Conservation (phyloP, 2,329 filamentous ascomycete species). For the Aspergillus intermedius region DNA sequence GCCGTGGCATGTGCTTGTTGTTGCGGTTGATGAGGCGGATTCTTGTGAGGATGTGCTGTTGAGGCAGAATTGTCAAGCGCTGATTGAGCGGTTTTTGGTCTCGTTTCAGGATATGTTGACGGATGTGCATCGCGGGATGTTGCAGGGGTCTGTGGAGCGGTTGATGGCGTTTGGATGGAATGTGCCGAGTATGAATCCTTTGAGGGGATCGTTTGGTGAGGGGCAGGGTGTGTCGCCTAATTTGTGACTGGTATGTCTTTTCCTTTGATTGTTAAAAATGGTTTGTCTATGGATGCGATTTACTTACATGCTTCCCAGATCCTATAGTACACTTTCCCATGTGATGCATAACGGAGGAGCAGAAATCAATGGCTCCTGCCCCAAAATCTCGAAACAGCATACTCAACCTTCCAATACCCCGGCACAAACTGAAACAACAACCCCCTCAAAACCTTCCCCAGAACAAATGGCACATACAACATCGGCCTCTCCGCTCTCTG, state of each 20-base stretch:
- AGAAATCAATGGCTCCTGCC: too few relatives aligned
- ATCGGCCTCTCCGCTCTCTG: not conserved
- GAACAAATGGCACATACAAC: not conserved
- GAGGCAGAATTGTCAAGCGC: slow-evolving; percentile 17
- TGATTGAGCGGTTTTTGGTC: slow-evolving; percentile 18
- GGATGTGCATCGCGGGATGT: slow-evolving; percentile 21
- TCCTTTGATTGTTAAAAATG: too few relatives aligned
- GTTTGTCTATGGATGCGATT: too few relatives aligned
- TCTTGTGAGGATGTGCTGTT: slow-evolving; percentile 20
- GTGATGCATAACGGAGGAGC: too few relatives aligned
- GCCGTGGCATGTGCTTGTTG: slow-evolving; percentile 28
- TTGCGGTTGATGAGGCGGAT: slow-evolving; percentile 26
- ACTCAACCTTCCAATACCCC: not conserved
- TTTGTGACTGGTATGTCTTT: too few relatives aligned
- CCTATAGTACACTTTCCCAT: too few relatives aligned
- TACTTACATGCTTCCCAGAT: too few relatives aligned
- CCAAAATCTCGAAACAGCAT: too few relatives aligned
- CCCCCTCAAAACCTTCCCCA: not conserved
- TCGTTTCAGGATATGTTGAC: slow-evolving; percentile 17
- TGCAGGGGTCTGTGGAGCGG: slow-evolving; percentile 26
- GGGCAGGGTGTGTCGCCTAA: too few relatives aligned
- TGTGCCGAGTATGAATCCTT: too few relatives aligned
- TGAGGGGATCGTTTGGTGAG: too few relatives aligned
- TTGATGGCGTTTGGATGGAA: slow-evolving; percentile 14
- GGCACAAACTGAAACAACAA: not conserved